Conservation (phyloP, 2,329 filamentous ascomycete species). For the Sporothrix globosa region DNA sequence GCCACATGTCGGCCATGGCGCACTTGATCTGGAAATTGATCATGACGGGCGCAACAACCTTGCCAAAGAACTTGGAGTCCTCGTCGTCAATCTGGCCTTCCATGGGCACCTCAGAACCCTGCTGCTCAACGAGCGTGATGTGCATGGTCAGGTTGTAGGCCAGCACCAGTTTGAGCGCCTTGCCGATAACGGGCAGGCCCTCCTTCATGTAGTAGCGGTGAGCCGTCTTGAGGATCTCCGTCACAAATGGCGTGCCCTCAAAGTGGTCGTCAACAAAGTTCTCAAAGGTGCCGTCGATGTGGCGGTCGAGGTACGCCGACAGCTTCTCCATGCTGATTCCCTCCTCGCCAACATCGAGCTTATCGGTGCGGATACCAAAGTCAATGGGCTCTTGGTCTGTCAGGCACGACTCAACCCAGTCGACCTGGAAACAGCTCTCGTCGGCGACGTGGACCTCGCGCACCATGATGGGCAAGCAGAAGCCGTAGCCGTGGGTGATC, state of each 20-base stretch:
- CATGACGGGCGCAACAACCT: constrained; percentile 93
- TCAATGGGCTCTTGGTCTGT: constrained; percentile 70
- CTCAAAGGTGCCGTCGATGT: constrained; percentile 90
- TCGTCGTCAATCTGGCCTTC: constrained; percentile 84
- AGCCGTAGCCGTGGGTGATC: constrained; percentile 95
- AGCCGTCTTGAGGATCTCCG: constrained; percentile 93
- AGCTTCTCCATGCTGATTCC: constrained; percentile 80
- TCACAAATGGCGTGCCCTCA: constrained; percentile 91
- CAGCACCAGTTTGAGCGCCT: constrained; percentile 90
- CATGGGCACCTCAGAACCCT: constrained; percentile 76
- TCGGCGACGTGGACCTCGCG: constrained; percentile 92
- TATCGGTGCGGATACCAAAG: constrained; percentile 86
- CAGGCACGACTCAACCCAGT: constrained; percentile 85
- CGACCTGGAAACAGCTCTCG: constrained; percentile 87
- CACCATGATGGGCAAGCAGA: constrained; percentile 88
- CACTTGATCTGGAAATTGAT: constrained; percentile 99
- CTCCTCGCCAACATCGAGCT: constrained; percentile 84
- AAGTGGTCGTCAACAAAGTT: constrained; percentile 95
- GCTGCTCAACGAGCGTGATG: constrained; percentile 90
- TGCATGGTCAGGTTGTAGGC: constrained; percentile 95
- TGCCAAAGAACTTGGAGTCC: constrained; percentile 83
- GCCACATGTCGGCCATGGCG: constrained; percentile 96
- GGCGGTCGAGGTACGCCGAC: constrained; percentile 91
- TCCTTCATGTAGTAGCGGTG: constrained; percentile 92
- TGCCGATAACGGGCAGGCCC: constrained; percentile 85